Evolutionary conservation across 768 basidiomycete species (phyloP).

Genomic region (Rubroboletus satanas): DNA sequence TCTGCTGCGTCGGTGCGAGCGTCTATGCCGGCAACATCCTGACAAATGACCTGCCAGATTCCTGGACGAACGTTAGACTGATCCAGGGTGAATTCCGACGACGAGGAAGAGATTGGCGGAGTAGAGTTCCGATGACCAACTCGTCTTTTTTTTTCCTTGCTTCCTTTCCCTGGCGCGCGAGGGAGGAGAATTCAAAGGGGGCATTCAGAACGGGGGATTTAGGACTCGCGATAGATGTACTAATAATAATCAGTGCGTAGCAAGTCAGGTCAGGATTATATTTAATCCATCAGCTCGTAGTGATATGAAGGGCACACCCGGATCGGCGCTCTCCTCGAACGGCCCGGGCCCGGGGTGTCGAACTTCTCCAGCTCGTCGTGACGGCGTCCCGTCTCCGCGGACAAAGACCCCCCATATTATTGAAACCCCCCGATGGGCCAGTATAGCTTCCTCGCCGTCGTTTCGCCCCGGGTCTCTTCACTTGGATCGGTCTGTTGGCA

Average conservation of each 20-base stretch:
- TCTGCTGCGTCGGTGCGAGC: background rate
- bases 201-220: background rate
- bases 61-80: constrained; percentile 8
- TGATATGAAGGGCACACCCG: background rate
- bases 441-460: background rate
- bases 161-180: background rate
- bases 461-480: background rate
- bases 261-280: background rate
- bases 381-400: background rate
- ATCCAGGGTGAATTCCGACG: constrained; percentile 13
- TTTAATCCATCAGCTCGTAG: background rate
- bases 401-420: background rate
- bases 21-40: constrained; percentile 7
- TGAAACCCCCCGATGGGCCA: background rate
- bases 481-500: background rate
- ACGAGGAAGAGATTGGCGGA: background rate
- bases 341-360: too few species aligned
- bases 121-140: background rate
- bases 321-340: background rate
- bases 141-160: background rate
- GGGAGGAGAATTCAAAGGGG: background rate
- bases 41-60: constrained; percentile 24
- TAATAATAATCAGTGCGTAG: background rate
- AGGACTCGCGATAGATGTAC: background rate
- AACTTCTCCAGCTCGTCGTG: too few species aligned